phyloP scores from a whole-genome alignment of 306 rosid genomes.

The Crataegus laevigata region DNA sequence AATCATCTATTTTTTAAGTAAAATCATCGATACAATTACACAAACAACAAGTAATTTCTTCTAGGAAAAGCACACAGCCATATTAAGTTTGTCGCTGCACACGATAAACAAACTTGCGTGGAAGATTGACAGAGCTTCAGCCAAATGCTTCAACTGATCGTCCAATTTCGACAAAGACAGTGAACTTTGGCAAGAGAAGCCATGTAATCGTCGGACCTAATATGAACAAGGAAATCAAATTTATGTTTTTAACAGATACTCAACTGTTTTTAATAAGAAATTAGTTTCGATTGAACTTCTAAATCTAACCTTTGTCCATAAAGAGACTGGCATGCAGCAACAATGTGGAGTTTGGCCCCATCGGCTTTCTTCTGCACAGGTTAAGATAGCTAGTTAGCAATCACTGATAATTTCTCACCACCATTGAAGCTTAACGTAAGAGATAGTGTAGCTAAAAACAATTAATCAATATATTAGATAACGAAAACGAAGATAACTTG shows the following conservation, averaged over 20 bases:
- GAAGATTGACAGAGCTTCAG: neutral
- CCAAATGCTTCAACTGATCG: slow-evolving; percentile 11
- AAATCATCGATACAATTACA: too few species aligned
- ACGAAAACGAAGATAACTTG: too few species aligned
- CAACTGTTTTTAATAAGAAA: neutral
- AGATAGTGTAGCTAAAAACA: too few species aligned
- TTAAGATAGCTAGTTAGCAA: slow-evolving; percentile 1
- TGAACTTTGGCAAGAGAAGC: slow-evolving; percentile 85
- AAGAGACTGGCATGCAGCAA: slow-evolving; percentile 66
- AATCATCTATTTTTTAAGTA: too few species aligned
- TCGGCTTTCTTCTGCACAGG: slow-evolving; percentile 43
- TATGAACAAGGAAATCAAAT: slow-evolving; percentile 11
- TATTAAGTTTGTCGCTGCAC: neutral
- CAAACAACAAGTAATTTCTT: too few species aligned
- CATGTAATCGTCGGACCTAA: slow-evolving; percentile 92
- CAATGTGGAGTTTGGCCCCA: slow-evolving; percentile 52
- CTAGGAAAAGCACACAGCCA: neutral
- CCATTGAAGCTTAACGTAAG: too few species aligned
- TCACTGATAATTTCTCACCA: too few species aligned
- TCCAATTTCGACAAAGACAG: slow-evolving; percentile 73
- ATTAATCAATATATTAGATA: too few species aligned
- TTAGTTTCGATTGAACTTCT: slow-evolving; percentile 1
- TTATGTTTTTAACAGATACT: neutral
- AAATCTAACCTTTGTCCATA: slow-evolving; percentile 84
- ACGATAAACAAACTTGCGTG: neutral